Evolutionary conservation across 495 filamentous ascomycete species (phyloP).

Genomic region (Physcia stellaris): DNA sequence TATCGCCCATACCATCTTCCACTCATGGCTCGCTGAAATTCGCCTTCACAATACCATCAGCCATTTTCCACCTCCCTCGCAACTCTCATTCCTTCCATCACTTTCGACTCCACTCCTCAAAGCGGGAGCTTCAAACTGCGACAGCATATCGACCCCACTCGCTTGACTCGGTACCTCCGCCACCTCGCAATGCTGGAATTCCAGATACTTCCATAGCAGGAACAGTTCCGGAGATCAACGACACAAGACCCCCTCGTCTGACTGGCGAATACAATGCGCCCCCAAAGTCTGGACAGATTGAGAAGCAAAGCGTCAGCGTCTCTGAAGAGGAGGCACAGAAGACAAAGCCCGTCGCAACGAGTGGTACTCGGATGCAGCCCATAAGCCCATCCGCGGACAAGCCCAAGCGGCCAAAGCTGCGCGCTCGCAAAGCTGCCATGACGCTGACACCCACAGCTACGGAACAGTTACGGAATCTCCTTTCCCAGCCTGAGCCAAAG

Average conservation of each 20-base stretch:
- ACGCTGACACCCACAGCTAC: slow-evolving; percentile 68
- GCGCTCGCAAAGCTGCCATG: slow-evolving; percentile 82
- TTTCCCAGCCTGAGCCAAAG: slow-evolving; percentile 74
- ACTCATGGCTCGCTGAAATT: slow-evolving; percentile 36
- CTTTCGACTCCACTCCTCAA: slow-evolving; percentile 40
- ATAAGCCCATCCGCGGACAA: slow-evolving; percentile 21
- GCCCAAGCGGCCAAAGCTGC: slow-evolving; percentile 50
- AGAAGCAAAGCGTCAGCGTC: slow-evolving; percentile 23
- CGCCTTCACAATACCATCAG: slow-evolving; percentile 29
- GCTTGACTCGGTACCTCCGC: slow-evolving; percentile 46
- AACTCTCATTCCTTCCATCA: slow-evolving; percentile 50
- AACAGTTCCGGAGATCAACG: slow-evolving; percentile 36
- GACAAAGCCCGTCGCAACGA: slow-evolving; percentile 26
- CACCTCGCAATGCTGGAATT: slow-evolving; percentile 50
- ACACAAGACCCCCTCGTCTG: slow-evolving; percentile 34
- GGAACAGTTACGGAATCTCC: slow-evolving; percentile 55
- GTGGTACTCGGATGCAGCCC: slow-evolving; percentile 19
- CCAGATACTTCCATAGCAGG: slow-evolving; percentile 59
- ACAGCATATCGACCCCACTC: slow-evolving; percentile 66
- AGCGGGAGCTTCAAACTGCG: slow-evolving; percentile 55
- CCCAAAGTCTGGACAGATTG: slow-evolving; percentile 1
- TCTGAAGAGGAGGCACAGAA: slow-evolving; percentile 56
- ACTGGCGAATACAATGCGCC: slow-evolving; percentile 16
- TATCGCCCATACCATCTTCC: slow-evolving; percentile 39
- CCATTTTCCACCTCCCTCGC: slow-evolving; percentile 40